These are phyloP conservation scores for Naegleria lovaniensis DNA, from an alignment of 208 protist species.

Conservation along the genomic window DNA sequence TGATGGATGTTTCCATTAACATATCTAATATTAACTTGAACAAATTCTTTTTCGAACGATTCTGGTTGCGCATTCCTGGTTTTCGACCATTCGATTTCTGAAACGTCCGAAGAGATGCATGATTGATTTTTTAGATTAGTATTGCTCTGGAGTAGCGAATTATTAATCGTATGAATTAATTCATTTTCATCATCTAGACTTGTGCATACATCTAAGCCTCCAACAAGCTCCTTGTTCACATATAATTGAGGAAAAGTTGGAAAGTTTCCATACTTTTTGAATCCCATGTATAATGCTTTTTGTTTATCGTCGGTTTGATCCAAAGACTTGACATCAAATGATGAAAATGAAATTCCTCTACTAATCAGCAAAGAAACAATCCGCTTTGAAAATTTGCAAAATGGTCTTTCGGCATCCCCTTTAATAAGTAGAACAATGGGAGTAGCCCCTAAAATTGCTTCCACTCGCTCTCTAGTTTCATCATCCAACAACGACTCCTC, in stretches of 20 bases:
- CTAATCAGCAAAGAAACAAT: background rate
- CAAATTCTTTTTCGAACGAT: background rate
- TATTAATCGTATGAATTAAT: background rate
- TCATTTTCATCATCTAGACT: background rate
- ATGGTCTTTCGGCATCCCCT: background rate
- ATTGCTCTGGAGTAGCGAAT: background rate
- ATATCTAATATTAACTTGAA: conserved; percentile 1
- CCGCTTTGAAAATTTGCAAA: background rate
- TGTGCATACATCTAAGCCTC: background rate
- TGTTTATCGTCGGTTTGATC: background rate
- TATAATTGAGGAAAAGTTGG: background rate
- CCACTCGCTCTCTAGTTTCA: background rate
- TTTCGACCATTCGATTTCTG: background rate
- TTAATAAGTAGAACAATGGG: background rate
- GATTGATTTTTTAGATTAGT: background rate
- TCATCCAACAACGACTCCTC: background rate
- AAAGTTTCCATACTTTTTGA: background rate
- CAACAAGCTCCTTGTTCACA: background rate
- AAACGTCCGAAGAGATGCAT: background rate
- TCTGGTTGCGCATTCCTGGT: background rate
- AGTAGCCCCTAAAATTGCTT: background rate
- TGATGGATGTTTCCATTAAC: background rate
- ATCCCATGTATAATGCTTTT: background rate
- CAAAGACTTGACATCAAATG: conserved; percentile 8
- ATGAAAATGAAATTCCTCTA: background rate